Percentiles rank a stretch among this genome's conserved stretches.
phyloP scores from a whole-genome alignment of 768 basidiomycete species.

The Trametes elegans region DNA sequence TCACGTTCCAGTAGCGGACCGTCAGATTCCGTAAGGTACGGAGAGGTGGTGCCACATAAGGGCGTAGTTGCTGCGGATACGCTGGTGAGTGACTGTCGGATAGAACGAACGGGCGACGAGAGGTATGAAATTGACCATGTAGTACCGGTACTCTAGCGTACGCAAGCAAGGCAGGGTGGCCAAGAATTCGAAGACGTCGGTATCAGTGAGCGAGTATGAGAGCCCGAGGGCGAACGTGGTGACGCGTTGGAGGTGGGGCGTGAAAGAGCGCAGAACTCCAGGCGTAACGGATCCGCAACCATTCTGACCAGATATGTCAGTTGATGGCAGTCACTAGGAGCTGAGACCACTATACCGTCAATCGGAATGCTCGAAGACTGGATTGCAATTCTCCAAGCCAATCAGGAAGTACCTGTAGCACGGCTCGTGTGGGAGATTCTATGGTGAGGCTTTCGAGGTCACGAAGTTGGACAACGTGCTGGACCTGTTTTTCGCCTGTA shows the following conservation, averaged over 20 bases:
- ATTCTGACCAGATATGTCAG: constrained; percentile 33
- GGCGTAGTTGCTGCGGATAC: constrained; percentile 36
- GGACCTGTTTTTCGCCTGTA: constrained; percentile 5
- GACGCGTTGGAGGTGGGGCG: constrained; percentile 34
- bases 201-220: constrained; percentile 57
- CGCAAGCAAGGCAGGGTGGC: constrained; percentile 39
- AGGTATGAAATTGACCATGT: constrained; percentile 38
- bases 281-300: constrained; percentile 67
- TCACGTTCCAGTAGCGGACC: constrained; percentile 24
- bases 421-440: constrained; percentile 20
- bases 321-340: not conserved
- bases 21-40: constrained; percentile 33
- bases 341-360: constrained; percentile 48
- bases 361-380: constrained; percentile 38
- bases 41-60: constrained; percentile 20
- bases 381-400: constrained; percentile 41
- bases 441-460: constrained; percentile 22
- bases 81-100: not conserved
- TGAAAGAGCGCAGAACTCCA: constrained; percentile 48
- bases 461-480: constrained; percentile 14
- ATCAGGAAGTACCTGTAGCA: constrained; percentile 27
- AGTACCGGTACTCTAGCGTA: constrained; percentile 46
- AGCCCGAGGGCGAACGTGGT: constrained; percentile 48
- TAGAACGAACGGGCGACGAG: not conserved
- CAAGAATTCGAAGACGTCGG: constrained; percentile 50